These are phyloP conservation scores for sweet orange (Citrus sinensis) DNA, from an alignment of 345 rosid species.

Conservation along the genomic window DNA sequence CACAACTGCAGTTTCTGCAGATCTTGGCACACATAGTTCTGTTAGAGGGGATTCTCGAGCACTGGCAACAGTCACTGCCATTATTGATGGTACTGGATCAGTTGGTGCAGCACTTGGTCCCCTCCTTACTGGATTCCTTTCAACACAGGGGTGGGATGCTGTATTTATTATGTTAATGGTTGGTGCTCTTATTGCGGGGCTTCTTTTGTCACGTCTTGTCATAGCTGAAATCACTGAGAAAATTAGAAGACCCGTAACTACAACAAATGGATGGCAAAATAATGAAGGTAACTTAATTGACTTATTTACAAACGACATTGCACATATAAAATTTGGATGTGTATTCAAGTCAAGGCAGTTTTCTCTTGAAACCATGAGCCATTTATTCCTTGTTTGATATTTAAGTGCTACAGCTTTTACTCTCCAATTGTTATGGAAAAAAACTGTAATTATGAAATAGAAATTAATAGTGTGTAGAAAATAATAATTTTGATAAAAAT, in stretches of 20 bases:
- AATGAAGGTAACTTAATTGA: slow-evolving; percentile 46
- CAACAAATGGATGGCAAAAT: slow-evolving; percentile 16
- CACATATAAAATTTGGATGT: background rate
- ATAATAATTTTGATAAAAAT: too few species aligned
- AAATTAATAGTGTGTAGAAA: too few species aligned
- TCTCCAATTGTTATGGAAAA: too few species aligned
- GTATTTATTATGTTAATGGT: slow-evolving; percentile 72
- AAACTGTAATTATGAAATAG: too few species aligned
- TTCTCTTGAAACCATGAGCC: background rate
- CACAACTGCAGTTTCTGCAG: slow-evolving; percentile 95
- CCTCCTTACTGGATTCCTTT: slow-evolving; percentile 82
- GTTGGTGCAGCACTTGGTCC: slow-evolving; percentile 95
- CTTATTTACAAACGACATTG: background rate
- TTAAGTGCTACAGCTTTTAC: too few species aligned
- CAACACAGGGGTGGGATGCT: slow-evolving; percentile 68
- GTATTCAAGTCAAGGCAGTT: background rate
- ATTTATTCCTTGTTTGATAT: too few species aligned
- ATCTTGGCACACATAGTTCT: slow-evolving; percentile 90
- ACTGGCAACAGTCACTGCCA: slow-evolving; percentile 89
- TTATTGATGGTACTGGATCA: slow-evolving; percentile 92
- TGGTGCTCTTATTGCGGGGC: slow-evolving; percentile 74
- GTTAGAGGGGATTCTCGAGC: slow-evolving; percentile 89
- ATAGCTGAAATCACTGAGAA: slow-evolving; percentile 44
- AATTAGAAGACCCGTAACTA: slow-evolving; percentile 9
- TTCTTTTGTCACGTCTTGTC: slow-evolving; percentile 69